Base-by-base conservation (phyloP, 768 basidiomycete species). In the Favolaschia claudopus region DNA sequence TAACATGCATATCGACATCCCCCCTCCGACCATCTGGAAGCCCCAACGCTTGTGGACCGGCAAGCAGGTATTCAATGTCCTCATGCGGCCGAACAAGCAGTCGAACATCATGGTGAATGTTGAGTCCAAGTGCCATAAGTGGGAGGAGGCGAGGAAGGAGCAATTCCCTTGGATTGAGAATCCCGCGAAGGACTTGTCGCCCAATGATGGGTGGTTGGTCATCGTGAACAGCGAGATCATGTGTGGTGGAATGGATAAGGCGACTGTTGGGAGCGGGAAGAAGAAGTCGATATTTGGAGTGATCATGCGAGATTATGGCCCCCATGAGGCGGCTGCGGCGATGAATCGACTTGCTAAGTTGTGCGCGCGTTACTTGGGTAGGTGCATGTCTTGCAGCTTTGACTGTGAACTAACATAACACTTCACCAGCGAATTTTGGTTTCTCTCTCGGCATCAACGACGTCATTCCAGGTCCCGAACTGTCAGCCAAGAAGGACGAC, bases 231-330 rank as follows among this genome's bases (percentile, higher is more conserved):
- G 92, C 69, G 96, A 99, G 75, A 94, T 99, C 67, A 99, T 99
- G 95, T 98, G 96, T 67, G 97, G 97, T 39, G 92, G 95, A 15
- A 96, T 99, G 89, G 97, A 99, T 78, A 99, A 99, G 77, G 92
- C 93, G 15, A 98, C 95, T 0, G 90, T 99, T 4, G 97, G 97
- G 51, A 92, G 93, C 66, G 97, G 97, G 49, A 99, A 99, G 85
- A 99, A 99, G 82, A 99, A 98, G 71, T 97, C 95, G 2, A 94
- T 99, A 38, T 99, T 99, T 69, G 96, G 96, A 62, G 93, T 98
- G 39, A 99, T 99, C 66, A 85, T 98, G 78, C 83, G 96, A 55
- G 97, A 99, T 74, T 99, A 97, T 72, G 97, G 97, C 5, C 85
- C 94, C 7, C 89, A 96, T 65, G 96, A 94, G 72, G 97, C 97